Evolutionary conservation across 768 basidiomycete genomes (phyloP), one percentile per base, ranked within the genome.

Genomic region (Phlebiopsis gigantea): DNA sequence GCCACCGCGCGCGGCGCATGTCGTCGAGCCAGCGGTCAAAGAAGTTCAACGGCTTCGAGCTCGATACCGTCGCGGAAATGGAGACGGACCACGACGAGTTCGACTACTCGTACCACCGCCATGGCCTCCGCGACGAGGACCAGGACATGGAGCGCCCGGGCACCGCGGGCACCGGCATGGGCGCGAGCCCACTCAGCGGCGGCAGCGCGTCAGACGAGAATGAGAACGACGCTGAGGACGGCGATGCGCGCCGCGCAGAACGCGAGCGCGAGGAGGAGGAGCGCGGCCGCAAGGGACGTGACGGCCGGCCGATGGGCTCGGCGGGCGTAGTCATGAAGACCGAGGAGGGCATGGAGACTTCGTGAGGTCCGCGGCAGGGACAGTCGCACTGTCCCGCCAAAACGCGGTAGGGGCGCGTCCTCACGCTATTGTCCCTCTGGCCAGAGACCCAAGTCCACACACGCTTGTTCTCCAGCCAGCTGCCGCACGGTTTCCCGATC

Each of bases 31-130:
- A 48, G 51, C 58, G 58, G 24, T n/a, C 29, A 34, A 58, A 56
- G 58, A 57, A 53, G 61, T 66, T 67, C 61, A 55, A 56, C 34
- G 63, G 66, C 45, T 65, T 65, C 57, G 65, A 62, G 63, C 58
- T 69, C 41, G 63, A 65, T 58, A 67, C 59, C 55, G 67, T 72
- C 62, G 69, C 66, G 46, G 69, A 68, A 59, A 66, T 68, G 67
- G 70, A 68, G n/a, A 57, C 56, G 61, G 65, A 64, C 54, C 45
- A 46, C 55, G 62, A 61, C 46, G 43, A 57, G 26, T 25, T 34
- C 44, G 19, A 29, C 31, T 48, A 56, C 34, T 17, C n/a, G 12
- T 39, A 46, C 31, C 44, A 39, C 21, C 53, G 39, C 12, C 17
- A 44, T 28, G 39, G 28, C 25, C 29, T n/a, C 15, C 47, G 45